A percentile compares a stretch with the other conserved stretches of the same genome.
Evolutionary conservation across 768 basidiomycete species (phyloP).

Genomic region (Russula lepida): DNA sequence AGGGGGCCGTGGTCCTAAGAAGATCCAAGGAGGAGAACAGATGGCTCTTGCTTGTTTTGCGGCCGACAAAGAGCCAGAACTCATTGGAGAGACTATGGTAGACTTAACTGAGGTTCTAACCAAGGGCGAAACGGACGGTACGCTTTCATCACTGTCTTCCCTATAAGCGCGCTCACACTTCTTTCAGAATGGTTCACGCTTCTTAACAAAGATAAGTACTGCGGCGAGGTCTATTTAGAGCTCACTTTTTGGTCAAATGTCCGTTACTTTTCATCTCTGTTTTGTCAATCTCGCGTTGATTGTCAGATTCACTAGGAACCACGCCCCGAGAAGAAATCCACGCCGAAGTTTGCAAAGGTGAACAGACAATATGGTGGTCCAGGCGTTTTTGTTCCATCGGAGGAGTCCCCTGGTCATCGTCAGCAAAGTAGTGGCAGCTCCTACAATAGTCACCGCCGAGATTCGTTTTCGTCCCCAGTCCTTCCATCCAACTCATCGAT

Average conservation of each 20-base stretch:
- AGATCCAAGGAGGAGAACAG: constrained; percentile 60
- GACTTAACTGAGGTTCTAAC: constrained; percentile 86
- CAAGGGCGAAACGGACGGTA: constrained; percentile 95
- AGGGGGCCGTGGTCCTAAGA: constrained; percentile 33
- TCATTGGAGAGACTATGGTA: constrained; percentile 87
- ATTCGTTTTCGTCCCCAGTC: constrained; percentile 53
- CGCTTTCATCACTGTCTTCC: constrained; percentile 24
- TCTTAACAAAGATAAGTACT: constrained; percentile 84
- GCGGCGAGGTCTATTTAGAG: constrained; percentile 93
- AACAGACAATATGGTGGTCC: constrained; percentile 69
- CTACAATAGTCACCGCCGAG: constrained; percentile 36
- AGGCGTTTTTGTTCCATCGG: constrained; percentile 56
- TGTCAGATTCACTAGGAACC: constrained; percentile 47
- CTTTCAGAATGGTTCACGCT: constrained; percentile 87
- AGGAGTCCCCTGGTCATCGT: constrained; percentile 16
- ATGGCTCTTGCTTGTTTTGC: constrained; percentile 88
- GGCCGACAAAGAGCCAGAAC: constrained; percentile 91
- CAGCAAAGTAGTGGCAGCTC: constrained; percentile 29
- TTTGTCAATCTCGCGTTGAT: not conserved
- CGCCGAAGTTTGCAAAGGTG: constrained; percentile 40
- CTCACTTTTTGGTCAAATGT: constrained; percentile 96
- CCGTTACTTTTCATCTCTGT: constrained; percentile 27
- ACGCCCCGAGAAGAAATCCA: constrained; percentile 60
- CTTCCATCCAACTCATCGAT: constrained; percentile 54
- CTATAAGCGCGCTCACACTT: constrained; percentile 14